Evolutionary conservation across 306 rosid species (phyloP).

Genomic region (Cucurbita ficifolia): DNA sequence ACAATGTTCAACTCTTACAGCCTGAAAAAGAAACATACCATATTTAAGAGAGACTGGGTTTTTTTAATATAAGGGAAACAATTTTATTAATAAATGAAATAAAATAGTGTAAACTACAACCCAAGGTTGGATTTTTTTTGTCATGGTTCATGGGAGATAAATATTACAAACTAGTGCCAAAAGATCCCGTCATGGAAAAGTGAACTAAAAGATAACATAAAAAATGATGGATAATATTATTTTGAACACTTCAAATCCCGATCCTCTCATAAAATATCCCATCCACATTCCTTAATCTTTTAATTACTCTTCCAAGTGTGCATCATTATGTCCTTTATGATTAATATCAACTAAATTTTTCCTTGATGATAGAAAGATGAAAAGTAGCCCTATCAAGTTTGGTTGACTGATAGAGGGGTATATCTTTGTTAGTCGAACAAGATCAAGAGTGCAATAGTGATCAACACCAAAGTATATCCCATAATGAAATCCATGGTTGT

Average conservation of each 20-base stretch:
- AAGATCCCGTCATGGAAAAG: background rate
- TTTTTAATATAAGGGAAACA: no score
- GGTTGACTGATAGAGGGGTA: background rate
- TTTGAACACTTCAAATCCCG: background rate
- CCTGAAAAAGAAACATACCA: slow-evolving; percentile 42
- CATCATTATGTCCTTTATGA: background rate
- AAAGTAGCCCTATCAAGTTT: background rate
- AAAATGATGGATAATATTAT: background rate
- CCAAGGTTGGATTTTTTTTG: background rate
- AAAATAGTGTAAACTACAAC: no score
- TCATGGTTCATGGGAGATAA: background rate
- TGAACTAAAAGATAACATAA: background rate
- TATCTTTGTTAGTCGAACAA: background rate
- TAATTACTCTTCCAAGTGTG: background rate
- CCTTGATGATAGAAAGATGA: background rate
- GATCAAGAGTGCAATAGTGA: background rate
- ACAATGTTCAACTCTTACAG: slow-evolving; percentile 91
- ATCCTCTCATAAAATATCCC: background rate
- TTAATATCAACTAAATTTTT: background rate
- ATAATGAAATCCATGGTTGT: no score
- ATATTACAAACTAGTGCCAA: background rate
- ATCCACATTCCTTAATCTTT: background rate
- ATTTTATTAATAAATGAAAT: no score
- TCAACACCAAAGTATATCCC: background rate
- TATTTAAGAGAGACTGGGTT: background rate